These are phyloP conservation scores for Hypoxylon sp. DNA, from an alignment of 2,329 filamentous ascomycete species.

Conservation along the genomic window DNA sequence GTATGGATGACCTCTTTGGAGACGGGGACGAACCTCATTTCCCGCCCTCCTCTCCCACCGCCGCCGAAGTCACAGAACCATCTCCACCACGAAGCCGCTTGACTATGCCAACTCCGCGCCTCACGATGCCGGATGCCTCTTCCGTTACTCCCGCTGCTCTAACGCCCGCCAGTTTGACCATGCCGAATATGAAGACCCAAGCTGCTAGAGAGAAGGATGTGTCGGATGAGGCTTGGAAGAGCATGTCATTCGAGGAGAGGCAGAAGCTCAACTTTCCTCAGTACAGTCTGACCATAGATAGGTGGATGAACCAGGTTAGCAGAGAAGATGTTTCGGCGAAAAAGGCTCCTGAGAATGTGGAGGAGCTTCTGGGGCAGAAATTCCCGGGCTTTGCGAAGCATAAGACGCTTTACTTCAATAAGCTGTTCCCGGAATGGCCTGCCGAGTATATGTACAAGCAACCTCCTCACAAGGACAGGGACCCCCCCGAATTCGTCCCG, in stretches of 20 bases:
- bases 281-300: constrained; percentile 52
- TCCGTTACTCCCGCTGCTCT: constrained; percentile 5
- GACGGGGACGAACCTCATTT: constrained; percentile 59
- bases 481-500: constrained; percentile 70
- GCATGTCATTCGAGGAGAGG: constrained; percentile 50
- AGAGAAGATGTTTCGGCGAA: constrained; percentile 72
- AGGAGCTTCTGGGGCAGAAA: constrained; percentile 79
- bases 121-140: not conserved
- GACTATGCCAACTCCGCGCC: constrained; percentile 18
- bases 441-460: constrained; percentile 81
- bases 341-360: constrained; percentile 74
- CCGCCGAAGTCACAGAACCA: constrained; percentile 43
- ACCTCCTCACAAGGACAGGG: constrained; percentile 79
- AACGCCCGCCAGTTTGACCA: constrained; percentile 1
- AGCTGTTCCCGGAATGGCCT: constrained; percentile 82
- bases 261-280: constrained; percentile 55
- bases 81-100: constrained; percentile 8
- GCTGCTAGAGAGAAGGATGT: constrained; percentile 32
- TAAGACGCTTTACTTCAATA: constrained; percentile 78
- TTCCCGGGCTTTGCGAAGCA: constrained; percentile 85
- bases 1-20: constrained; percentile 72
- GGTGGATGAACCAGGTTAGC: constrained; percentile 47
- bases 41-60: constrained; percentile 55
- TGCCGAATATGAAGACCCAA: constrained; percentile 12
- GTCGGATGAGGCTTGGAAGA: constrained; percentile 48